Percentiles rank a stretch among this genome's conserved stretches.
Evolutionary conservation across 441 rosid genomes (phyloP).

Genomic region (Syzygium syzygioides): DNA sequence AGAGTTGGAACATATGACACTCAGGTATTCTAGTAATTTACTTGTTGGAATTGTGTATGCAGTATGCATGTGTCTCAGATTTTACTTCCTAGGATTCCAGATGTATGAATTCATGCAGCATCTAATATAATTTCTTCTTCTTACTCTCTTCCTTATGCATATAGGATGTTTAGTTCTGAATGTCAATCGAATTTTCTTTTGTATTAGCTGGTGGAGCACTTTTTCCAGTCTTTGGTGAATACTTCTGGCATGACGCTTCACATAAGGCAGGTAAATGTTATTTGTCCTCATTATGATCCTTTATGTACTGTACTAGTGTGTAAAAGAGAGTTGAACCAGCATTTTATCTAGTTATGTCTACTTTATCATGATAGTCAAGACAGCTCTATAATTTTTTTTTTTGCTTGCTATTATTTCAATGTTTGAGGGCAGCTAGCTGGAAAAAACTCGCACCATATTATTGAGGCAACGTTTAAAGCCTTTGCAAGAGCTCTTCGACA

Average conservation of each 20-base stretch:
- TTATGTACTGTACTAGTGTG: background rate
- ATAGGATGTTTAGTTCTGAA: background rate
- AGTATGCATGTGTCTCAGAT: background rate
- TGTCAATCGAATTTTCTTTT: background rate
- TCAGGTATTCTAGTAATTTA: slow-evolving; percentile 38
- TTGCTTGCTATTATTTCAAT: background rate
- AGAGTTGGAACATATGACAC: slow-evolving; percentile 92
- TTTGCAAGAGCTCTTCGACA: slow-evolving; percentile 94
- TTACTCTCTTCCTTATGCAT: background rate
- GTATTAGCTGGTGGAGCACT: slow-evolving; percentile 81
- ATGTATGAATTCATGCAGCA: background rate
- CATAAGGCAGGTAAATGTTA: slow-evolving; percentile 62
- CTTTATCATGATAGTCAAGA: background rate
- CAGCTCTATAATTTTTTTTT: background rate
- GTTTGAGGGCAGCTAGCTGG: slow-evolving; percentile 72
- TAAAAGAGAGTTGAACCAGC: background rate
- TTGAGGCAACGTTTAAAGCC: slow-evolving; percentile 97
- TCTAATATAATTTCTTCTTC: background rate
- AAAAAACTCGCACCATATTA: slow-evolving; percentile 87
- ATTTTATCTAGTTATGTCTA: background rate
- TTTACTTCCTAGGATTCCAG: background rate
- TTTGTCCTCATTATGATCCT: background rate
- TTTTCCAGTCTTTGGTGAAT: slow-evolving; percentile 82
- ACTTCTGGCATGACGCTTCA: slow-evolving; percentile 94
- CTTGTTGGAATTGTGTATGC: background rate